These are phyloP conservation scores for Trifolium fragiferum DNA, from an alignment of 306 rosid genomes.

Conservation along the genomic window DNA sequence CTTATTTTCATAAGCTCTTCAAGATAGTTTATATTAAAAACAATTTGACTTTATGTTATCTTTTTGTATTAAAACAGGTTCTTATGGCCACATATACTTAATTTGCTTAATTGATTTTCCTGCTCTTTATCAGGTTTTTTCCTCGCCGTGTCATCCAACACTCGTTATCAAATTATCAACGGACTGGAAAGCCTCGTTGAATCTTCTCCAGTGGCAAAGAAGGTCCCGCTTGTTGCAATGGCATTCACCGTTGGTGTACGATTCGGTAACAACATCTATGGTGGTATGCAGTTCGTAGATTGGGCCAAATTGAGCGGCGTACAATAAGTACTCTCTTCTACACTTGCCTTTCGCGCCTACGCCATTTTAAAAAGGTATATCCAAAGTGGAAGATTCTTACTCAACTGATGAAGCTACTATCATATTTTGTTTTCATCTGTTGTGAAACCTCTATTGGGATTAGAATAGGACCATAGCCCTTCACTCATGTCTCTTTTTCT, in stretches of 20 bases:
- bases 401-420: slow-evolving; percentile 33
- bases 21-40: neutral
- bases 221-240: slow-evolving; percentile 79
- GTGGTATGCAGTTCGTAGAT: slow-evolving; percentile 95
- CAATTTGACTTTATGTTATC: no score
- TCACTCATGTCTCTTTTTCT: slow-evolving; percentile 3
- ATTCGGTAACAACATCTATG: slow-evolving; percentile 86
- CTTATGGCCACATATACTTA: neutral
- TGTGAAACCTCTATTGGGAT: slow-evolving; percentile 17
- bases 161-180: slow-evolving; percentile 84
- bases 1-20: neutral
- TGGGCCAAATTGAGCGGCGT: slow-evolving; percentile 96
- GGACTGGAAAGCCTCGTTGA: slow-evolving; percentile 85
- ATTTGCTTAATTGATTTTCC: slow-evolving; percentile 23
- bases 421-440: slow-evolving; percentile 8
- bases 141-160: slow-evolving; percentile 90
- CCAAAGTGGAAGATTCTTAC: slow-evolving; percentile 20
- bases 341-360: neutral
- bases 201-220: slow-evolving; percentile 76
- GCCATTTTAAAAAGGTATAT: neutral
- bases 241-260: slow-evolving; percentile 86
- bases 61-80: no score
- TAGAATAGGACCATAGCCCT: slow-evolving; percentile 30
- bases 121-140: slow-evolving; percentile 69
- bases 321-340: slow-evolving; percentile 52